These are phyloP conservation scores for Microsporum ferrugineum DNA, from an alignment of 2,329 filamentous ascomycete genomes.

Conservation along the genomic window DNA sequence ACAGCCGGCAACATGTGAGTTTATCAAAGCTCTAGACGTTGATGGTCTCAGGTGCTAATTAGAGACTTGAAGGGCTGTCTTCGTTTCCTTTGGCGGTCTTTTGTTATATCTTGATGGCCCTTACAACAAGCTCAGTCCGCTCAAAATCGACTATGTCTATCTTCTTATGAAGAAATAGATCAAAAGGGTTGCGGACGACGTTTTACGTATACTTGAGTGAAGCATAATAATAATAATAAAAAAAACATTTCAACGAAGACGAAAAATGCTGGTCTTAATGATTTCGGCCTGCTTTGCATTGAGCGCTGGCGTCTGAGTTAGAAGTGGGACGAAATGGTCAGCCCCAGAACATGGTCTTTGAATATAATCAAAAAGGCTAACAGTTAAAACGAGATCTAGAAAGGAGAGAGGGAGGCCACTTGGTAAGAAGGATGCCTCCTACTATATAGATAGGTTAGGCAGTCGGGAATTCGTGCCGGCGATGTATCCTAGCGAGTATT, in stretches of 20 bases:
- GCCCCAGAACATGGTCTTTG: neutral
- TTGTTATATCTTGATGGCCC: slow-evolving; percentile 85
- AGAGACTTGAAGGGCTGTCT: slow-evolving; percentile 60
- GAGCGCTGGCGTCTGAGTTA: slow-evolving; percentile 31
- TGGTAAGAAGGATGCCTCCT: neutral
- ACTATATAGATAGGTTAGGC: neutral
- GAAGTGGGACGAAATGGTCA: slow-evolving; percentile 6
- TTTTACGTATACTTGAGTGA: neutral
- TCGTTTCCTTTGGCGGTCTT: slow-evolving; percentile 85
- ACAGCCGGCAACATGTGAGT: slow-evolving; percentile 73
- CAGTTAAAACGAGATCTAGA: slow-evolving; percentile 2
- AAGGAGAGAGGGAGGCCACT: neutral
- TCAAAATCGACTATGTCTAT: slow-evolving; percentile 90
- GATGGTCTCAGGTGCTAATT: neutral
- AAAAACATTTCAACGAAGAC: neutral
- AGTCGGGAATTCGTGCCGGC: slow-evolving; percentile 68
- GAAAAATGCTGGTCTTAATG: neutral
- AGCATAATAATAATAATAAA: neutral
- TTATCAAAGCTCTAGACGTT: neutral
- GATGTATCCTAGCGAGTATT: slow-evolving; percentile 64
- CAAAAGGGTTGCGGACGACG: too few relatives aligned
- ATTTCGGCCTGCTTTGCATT: slow-evolving; percentile 16
- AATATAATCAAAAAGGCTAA: slow-evolving; percentile 4
- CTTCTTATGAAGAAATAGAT: slow-evolving; percentile 78
- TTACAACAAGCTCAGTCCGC: slow-evolving; percentile 84